Evolutionary conservation across 2,329 filamentous ascomycete species (phyloP).

Genomic region (Colletotrichum noveboracense): DNA sequence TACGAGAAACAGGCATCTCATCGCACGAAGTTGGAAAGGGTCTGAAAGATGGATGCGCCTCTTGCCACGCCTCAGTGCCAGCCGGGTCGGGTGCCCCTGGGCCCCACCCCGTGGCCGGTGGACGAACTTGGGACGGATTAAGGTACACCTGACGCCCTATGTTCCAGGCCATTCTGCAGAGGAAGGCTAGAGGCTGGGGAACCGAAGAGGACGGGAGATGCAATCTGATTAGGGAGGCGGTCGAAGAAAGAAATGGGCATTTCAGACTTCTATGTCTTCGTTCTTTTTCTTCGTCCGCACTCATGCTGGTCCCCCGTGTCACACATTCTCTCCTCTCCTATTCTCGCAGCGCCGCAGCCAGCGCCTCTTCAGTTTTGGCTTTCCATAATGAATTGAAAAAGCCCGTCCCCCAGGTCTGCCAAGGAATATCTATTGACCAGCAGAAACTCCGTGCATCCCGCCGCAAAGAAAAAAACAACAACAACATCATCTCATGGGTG

Average conservation of each 20-base stretch:
- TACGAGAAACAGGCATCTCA: background rate
- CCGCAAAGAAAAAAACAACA: background rate
- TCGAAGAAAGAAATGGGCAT: background rate
- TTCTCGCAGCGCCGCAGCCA: background rate
- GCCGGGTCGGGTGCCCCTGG: background rate
- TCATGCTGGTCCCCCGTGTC: background rate
- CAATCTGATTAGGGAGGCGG: background rate
- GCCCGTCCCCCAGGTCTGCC: background rate
- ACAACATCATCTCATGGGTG: background rate
- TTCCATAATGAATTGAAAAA: background rate
- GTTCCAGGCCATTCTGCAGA: background rate
- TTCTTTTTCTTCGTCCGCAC: background rate
- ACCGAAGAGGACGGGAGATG: background rate
- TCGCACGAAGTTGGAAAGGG: background rate
- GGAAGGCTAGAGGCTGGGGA: background rate
- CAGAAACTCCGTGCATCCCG: background rate
- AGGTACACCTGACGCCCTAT: slow-evolving; percentile 1
- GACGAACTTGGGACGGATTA: slow-evolving; percentile 8
- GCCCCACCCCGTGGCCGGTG: background rate
- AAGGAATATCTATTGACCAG: background rate
- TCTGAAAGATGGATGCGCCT: background rate
- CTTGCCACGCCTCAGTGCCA: background rate
- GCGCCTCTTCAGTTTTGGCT: background rate
- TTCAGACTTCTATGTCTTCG: background rate
- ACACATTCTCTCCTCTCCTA: background rate